phyloP scores from a whole-genome alignment of 164 flowering plant genomes.

The Magnolia officinalis region DNA sequence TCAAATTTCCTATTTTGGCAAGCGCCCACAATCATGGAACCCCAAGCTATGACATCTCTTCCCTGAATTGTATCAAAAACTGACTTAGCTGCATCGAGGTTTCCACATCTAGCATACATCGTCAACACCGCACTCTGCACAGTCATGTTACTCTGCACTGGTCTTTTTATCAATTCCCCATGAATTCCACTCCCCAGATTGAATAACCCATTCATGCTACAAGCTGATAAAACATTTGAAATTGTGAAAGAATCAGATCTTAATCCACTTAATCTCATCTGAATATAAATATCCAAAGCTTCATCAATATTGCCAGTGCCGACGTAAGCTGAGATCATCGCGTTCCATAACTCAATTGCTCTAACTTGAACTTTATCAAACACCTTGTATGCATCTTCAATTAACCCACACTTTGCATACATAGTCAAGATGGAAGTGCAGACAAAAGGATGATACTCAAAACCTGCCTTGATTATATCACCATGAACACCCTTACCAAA shows the following conservation, averaged over 20 bases:
- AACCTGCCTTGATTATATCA: conserved; percentile 46
- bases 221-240: conserved; percentile 38
- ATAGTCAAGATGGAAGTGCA: conserved; percentile 47
- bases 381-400: conserved; percentile 33
- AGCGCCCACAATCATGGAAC: conserved; percentile 51
- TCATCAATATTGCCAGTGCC: conserved; percentile 25
- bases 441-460: conserved; percentile 43
- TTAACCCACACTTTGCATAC: conserved; percentile 40
- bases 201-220: conserved; percentile 26
- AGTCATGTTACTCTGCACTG: conserved; percentile 26
- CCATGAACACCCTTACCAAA: conserved; percentile 50
- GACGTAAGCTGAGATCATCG: conserved; percentile 48
- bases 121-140: conserved; percentile 50
- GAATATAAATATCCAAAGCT: conserved; percentile 34
- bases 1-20: conserved; percentile 32
- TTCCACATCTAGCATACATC: conserved; percentile 50
- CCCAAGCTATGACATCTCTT: conserved; percentile 48
- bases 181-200: conserved; percentile 48
- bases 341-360: conserved; percentile 48
- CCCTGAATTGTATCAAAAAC: conserved; percentile 34
- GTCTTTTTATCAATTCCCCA: conserved; percentile 45
- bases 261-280: conserved; percentile 27
- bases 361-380: conserved; percentile 26
- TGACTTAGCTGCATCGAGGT: conserved; percentile 31
- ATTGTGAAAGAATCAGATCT: conserved; percentile 36